A percentile compares a stretch with the other conserved stretches of the same genome.
These are phyloP conservation scores for Solanum ossicruentum DNA, from an alignment of 257 asterid genomes.

Conservation along the genomic window DNA sequence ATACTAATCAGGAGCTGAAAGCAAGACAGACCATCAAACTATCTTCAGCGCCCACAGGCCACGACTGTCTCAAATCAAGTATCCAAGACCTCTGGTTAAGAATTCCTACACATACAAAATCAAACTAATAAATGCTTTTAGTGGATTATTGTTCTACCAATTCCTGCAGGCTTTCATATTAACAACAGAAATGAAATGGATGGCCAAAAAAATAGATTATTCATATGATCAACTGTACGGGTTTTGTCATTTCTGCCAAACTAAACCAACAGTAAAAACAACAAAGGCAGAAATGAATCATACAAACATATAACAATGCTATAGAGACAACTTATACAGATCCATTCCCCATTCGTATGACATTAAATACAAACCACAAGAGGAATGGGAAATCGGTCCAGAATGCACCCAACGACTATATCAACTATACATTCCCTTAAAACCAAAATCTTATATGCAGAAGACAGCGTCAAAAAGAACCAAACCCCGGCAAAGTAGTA, in stretches of 20 bases:
- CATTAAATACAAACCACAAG: slow-evolving; percentile 9
- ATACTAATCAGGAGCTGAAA: not conserved
- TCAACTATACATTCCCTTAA: slow-evolving; percentile 11
- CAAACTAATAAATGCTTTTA: too few relatives aligned
- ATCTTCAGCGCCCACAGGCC: not conserved
- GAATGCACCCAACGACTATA: not conserved
- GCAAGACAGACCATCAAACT: not conserved
- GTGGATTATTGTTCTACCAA: not conserved
- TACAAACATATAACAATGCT: not conserved
- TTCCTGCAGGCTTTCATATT: not conserved
- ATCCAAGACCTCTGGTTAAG: too few relatives aligned
- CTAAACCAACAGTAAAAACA: not conserved
- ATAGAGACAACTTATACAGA: not conserved
- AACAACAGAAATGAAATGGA: not conserved
- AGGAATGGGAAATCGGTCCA: not conserved
- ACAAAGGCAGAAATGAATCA: not conserved
- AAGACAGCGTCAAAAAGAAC: not conserved
- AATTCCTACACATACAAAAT: too few relatives aligned
- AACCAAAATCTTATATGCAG: slow-evolving; percentile 11
- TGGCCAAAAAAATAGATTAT: not conserved
- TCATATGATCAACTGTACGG: not conserved
- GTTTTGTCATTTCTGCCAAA: not conserved
- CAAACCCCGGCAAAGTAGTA: not conserved
- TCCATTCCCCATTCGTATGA: not conserved
- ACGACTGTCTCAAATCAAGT: too few relatives aligned